Conservation (phyloP, 495 filamentous ascomycete species). For the Aspergillus wentii region DNA sequence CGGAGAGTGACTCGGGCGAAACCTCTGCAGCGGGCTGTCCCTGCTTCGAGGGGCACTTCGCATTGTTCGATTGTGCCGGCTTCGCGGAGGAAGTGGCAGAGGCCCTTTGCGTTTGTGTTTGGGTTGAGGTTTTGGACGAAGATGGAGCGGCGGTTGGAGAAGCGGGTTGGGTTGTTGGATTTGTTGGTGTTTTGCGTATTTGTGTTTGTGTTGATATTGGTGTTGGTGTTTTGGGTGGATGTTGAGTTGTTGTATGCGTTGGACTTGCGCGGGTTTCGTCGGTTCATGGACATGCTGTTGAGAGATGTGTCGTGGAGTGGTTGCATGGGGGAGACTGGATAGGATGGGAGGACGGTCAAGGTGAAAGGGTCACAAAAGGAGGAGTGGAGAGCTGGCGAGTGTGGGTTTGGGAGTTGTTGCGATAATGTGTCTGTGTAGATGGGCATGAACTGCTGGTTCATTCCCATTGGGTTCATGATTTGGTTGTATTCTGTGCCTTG, state of each 20-base stretch:
- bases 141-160: conserved; percentile 15
- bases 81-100: conserved; percentile 17
- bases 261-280: conserved; percentile 5
- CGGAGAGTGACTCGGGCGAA: conserved; percentile 29
- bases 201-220: conserved; percentile 4
- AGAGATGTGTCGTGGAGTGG: conserved; percentile 5
- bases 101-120: conserved; percentile 17
- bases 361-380: conserved; percentile 24
- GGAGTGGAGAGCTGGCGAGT: conserved; percentile 26
- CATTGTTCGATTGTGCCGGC: conserved; percentile 26
- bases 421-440: conserved; percentile 25
- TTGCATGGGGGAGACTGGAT: conserved; percentile 24
- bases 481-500: conserved; percentile 24
- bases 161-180: conserved; percentile 2
- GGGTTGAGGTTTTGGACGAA: conserved; percentile 25
- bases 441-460: conserved; percentile 25
- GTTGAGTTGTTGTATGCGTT: conserved; percentile 5
- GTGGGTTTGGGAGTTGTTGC: conserved; percentile 23
- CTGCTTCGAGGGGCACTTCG: conserved; percentile 13
- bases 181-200: too few relatives aligned
- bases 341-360: conserved; percentile 30
- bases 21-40: conserved; percentile 12
- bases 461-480: conserved; percentile 22
- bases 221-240: conserved; percentile 1
- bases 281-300: not conserved